Conservation (phyloP, 768 basidiomycete species). For the Calocybe cyanea region DNA sequence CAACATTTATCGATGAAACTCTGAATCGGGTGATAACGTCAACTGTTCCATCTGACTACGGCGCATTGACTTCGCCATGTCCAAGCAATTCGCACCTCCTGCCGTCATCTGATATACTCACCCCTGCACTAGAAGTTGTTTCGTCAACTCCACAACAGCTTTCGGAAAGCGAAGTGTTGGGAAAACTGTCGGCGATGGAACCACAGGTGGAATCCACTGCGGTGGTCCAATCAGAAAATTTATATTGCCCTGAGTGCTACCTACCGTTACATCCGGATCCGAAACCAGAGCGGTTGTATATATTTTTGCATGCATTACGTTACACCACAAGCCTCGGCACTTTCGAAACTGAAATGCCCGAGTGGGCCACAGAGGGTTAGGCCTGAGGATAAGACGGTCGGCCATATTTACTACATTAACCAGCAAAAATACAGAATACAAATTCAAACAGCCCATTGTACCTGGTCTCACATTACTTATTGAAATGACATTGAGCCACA, state of each 20-base stretch:
- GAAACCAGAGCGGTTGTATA: conserved; percentile 86
- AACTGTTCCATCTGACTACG: conserved; percentile 1
- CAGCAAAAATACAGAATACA: conserved; percentile 13
- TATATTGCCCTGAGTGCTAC: conserved; percentile 89
- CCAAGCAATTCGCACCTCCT: conserved; percentile 7
- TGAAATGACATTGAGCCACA: background rate
- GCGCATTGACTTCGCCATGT: background rate
- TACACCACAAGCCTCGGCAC: conserved; percentile 82
- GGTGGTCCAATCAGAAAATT: conserved; percentile 34
- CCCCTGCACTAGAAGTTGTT: conserved; percentile 14
- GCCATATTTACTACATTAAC: background rate
- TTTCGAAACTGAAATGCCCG: conserved; percentile 84
- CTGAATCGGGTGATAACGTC: conserved; percentile 17
- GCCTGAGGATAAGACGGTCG: conserved; percentile 48
- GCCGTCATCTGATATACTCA: conserved; percentile 12
- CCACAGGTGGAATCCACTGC: conserved; percentile 36
- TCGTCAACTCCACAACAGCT: conserved; percentile 31
- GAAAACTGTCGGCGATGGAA: conserved; percentile 33
- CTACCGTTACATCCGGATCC: conserved; percentile 93
- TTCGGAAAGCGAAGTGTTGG: conserved; percentile 47
- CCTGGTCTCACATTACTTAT: conserved; percentile 3
- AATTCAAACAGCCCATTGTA: background rate
- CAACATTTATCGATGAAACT: conserved; percentile 28
- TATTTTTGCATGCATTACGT: conserved; percentile 88
- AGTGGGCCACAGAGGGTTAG: conserved; percentile 81